A percentile compares a stretch with the other conserved stretches of the same genome.
These are phyloP conservation scores for Ochromonas danica DNA, from an alignment of 108 stramenopile species.

Conservation along the genomic window DNA sequence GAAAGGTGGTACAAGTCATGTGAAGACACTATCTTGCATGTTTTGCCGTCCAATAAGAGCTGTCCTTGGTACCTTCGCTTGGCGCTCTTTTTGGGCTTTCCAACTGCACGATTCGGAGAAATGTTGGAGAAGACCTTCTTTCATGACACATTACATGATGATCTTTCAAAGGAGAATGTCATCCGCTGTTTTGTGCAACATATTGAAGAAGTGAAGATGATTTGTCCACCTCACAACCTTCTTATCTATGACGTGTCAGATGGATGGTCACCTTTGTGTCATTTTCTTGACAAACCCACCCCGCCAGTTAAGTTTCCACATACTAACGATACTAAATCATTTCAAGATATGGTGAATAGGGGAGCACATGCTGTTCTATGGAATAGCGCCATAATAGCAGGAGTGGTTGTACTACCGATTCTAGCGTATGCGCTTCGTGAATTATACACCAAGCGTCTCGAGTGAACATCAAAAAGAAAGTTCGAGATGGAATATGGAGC, in stretches of 20 bases:
- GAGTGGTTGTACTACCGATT: too few species aligned
- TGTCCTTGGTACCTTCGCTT: not conserved
- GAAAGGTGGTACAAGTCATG: constrained; percentile 1
- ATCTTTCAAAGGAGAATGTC: constrained; percentile 33
- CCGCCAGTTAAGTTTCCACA: constrained; percentile 32
- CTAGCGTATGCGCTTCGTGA: too few species aligned
- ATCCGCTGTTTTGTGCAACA: constrained; percentile 25
- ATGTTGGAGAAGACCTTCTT: too few species aligned
- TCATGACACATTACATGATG: too few species aligned
- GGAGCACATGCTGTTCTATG: too few species aligned
- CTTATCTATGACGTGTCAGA: constrained; percentile 31
- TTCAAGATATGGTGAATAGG: not conserved
- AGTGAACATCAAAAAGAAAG: too few species aligned
- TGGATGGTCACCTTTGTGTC: constrained; percentile 38
- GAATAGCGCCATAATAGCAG: too few species aligned
- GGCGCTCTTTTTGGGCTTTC: not conserved
- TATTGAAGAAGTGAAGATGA: constrained; percentile 22
- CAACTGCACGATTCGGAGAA: not conserved
- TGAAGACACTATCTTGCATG: not conserved
- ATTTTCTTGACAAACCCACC: constrained; percentile 31
- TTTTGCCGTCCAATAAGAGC: too few species aligned
- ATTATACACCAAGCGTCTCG: too few species aligned
- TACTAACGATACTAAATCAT: constrained; percentile 9
- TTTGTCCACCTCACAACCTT: constrained; percentile 3
- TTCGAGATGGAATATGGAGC: too few species aligned